A percentile compares a stretch with the other conserved stretches of the same genome.
phyloP scores from a whole-genome alignment of 495 filamentous ascomycete species.

The Penicillium ochrochloron region DNA sequence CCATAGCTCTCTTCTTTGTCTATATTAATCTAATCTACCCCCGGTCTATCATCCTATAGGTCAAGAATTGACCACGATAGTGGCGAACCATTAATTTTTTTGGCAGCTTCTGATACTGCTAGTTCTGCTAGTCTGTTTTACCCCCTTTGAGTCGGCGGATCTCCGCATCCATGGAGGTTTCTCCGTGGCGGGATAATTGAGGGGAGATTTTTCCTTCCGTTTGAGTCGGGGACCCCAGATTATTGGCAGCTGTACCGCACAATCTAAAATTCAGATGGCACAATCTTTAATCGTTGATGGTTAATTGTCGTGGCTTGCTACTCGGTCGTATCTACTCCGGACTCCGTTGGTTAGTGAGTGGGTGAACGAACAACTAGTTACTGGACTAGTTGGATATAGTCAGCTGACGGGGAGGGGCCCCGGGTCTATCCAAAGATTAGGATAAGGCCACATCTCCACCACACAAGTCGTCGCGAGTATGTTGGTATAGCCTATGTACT shows the following conservation, averaged over 20 bases:
- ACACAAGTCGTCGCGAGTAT: background rate
- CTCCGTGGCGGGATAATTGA: slow-evolving; percentile 15
- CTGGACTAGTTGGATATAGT: background rate
- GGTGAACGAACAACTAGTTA: no score
- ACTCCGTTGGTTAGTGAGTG: background rate
- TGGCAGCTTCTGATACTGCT: background rate
- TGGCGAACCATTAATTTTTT: background rate
- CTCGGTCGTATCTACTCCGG: slow-evolving; percentile 3
- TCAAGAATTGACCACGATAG: background rate
- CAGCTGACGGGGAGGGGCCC: background rate
- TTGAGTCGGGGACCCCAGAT: slow-evolving; percentile 1
- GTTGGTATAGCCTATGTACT: background rate
- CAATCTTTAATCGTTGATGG: background rate
- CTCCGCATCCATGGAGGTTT: slow-evolving; percentile 14
- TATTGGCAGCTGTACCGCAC: background rate
- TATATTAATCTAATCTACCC: background rate
- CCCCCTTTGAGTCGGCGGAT: slow-evolving; percentile 6
- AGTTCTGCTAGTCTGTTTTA: slow-evolving; percentile 7
- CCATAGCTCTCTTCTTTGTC: background rate
- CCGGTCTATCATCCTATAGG: slow-evolving; percentile 8
- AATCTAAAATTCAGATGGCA: background rate
- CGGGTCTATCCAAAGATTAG: background rate
- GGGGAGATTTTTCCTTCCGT: background rate
- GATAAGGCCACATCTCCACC: background rate
- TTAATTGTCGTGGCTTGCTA: background rate